These are phyloP conservation scores for Boletus insuetus DNA, from an alignment of 768 basidiomycete species.

Conservation along the genomic window DNA sequence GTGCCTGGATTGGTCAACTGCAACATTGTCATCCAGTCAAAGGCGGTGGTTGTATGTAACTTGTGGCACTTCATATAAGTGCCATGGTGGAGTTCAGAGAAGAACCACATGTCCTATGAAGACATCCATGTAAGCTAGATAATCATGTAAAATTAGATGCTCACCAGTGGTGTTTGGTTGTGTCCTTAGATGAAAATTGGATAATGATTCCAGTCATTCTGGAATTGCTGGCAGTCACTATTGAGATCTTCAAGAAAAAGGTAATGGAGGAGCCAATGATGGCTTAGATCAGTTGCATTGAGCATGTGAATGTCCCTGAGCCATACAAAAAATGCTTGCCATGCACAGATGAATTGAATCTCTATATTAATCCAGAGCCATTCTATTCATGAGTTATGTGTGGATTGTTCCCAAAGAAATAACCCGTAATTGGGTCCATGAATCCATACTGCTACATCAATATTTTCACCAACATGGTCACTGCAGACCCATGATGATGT, in stretches of 20 bases:
- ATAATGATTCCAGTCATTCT: conserved; percentile 39
- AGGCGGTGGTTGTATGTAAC: no score
- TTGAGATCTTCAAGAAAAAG: conserved; percentile 38
- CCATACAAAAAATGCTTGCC: conserved; percentile 41
- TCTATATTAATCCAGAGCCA: conserved; percentile 44
- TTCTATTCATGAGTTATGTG: conserved; percentile 44
- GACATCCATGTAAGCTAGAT: no score
- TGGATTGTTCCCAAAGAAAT: conserved; percentile 37
- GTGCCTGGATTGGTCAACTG: no score
- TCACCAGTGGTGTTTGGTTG: neutral
- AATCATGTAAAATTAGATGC: no score
- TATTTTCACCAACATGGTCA: conserved; percentile 31
- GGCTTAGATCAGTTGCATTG: conserved; percentile 26
- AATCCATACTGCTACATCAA: conserved; percentile 28
- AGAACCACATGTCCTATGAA: no score
- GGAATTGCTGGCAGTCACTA: conserved; percentile 34
- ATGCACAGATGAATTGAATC: conserved; percentile 35
- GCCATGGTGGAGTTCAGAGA: no score
- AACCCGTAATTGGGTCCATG: conserved; percentile 20
- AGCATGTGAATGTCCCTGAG: conserved; percentile 37
- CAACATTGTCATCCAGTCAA: no score
- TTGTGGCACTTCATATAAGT: no score
- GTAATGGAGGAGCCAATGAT: conserved; percentile 44
- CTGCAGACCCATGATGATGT: conserved; percentile 25
- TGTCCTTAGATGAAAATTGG: conserved; percentile 19